Base-by-base conservation (phyloP, 768 basidiomycete species). In the Lyophyllum decastes region DNA sequence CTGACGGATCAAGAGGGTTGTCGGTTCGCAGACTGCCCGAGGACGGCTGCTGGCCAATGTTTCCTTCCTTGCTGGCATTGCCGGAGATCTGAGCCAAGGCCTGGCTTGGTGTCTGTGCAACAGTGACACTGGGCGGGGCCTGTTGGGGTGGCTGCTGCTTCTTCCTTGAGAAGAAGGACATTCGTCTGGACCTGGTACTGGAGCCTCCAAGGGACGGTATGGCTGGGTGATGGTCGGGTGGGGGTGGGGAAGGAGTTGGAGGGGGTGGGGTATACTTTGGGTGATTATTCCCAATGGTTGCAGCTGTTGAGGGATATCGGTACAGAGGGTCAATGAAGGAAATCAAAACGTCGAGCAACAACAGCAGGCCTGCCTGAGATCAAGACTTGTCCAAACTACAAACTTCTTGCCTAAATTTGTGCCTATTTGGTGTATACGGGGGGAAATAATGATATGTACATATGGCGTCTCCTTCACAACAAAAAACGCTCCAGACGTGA, bases 141-240 rank as follows among this genome's bases (percentile, higher is more conserved):
- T 80, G 80, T 22, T 72, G 74, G 63, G 76, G 73, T 49, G 76
- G 82, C 52, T 83, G 80, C 62, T 86, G 82, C 83, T 90, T 92
- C 87, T 87, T 92, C 83, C 90, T 83, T 44, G 85, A 88, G 84
- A 94, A 94, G 90, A 92, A 94, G 82, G 90, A 92, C 92, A 94
- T 94, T 85, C 88, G 88, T 73, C 86, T 77, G 62, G 83, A 68
- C 74, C 83, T 81, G 70, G 71, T 69, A 63, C 78, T 77, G 71
- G 89, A 83, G 82, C 57, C 63, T 54, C 54, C 49, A 73, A 88
- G 72, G 70, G 83, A 89, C 84, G 85, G 81, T 82, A 88, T 88
- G 84, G 82, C 75, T 81, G 82, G 61, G 57, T 54, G 54, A 54
- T 55, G 49, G 53, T 55, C 61, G 49, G 56, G 55, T 17, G 54